Percentiles rank a stretch among this genome's conserved stretches.
phyloP scores from a whole-genome alignment of 2,329 filamentous ascomycete genomes.

The Colletotrichum neosansevieriae region DNA sequence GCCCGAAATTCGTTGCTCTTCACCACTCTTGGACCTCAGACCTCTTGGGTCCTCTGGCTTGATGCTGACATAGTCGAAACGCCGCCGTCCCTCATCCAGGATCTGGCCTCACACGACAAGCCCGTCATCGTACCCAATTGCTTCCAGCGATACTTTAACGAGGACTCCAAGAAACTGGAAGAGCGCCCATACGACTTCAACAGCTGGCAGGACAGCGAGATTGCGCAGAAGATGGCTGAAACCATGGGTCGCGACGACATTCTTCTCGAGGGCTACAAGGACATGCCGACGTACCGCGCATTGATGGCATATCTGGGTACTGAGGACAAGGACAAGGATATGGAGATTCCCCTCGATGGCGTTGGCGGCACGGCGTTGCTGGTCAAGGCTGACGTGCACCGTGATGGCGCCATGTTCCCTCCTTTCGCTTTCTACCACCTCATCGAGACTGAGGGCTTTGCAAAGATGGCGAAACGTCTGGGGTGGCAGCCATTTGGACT shows the following conservation, averaged over 20 bases:
- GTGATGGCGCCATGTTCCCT: constrained; percentile 98
- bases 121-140: constrained; percentile 96
- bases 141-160: constrained; percentile 86
- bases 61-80: constrained; percentile 94
- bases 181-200: constrained; percentile 96
- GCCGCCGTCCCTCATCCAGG: constrained; percentile 86
- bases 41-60: constrained; percentile 97
- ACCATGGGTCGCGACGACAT: constrained; percentile 94
- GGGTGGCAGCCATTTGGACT: constrained; percentile 90
- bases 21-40: constrained; percentile 90
- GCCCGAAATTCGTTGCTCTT: constrained; percentile 95
- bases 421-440: constrained; percentile 96
- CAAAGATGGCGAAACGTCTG: constrained; percentile 92
- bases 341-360: constrained; percentile 84
- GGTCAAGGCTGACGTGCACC: constrained; percentile 96
- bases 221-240: constrained; percentile 78
- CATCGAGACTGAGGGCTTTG: constrained; percentile 98
- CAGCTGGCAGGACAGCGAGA: constrained; percentile 92
- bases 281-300: constrained; percentile 91
- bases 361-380: constrained; percentile 93
- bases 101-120: constrained; percentile 88
- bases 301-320: constrained; percentile 88
- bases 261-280: constrained; percentile 89
- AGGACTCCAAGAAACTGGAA: constrained; percentile 74
- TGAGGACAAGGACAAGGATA: constrained; percentile 66